A percentile compares a stretch with the other conserved stretches of the same genome.
Evolutionary conservation across 495 filamentous ascomycete species (phyloP).

Genomic region (Aspergillus affinis): DNA sequence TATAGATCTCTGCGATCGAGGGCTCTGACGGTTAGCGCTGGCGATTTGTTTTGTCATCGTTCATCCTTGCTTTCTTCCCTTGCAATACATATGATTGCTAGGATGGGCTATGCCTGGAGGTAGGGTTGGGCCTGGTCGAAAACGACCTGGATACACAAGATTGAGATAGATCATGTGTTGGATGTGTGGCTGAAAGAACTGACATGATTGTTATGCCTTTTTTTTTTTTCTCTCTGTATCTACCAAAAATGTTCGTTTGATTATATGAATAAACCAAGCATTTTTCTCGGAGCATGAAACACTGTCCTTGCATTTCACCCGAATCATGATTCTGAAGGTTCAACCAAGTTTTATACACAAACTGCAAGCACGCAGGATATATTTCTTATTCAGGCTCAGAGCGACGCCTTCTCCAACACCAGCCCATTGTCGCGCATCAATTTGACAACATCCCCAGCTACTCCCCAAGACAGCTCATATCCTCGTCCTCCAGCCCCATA

Average conservation of each 20-base stretch:
- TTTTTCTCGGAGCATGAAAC: slow-evolving; percentile 6
- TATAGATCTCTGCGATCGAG: slow-evolving; percentile 18
- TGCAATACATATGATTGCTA: slow-evolving; percentile 1
- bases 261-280: slow-evolving; percentile 21
- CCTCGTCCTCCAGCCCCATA: slow-evolving; percentile 64
- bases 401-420: slow-evolving; percentile 25
- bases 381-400: slow-evolving; percentile 18
- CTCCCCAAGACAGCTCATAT: slow-evolving; percentile 46
- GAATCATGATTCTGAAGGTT: neutral
- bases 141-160: slow-evolving; percentile 18
- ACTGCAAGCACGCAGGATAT: no score
- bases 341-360: neutral
- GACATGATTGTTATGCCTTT: slow-evolving; percentile 34
- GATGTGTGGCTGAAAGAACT: slow-evolving; percentile 22
- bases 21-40: slow-evolving; percentile 23
- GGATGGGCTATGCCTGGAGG: neutral
- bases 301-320: neutral
- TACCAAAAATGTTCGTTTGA: slow-evolving; percentile 29
- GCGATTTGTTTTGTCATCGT: slow-evolving; percentile 23
- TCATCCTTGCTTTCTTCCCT: slow-evolving; percentile 16
- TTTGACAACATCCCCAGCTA: slow-evolving; percentile 38
- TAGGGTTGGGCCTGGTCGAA: neutral
- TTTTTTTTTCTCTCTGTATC: slow-evolving; percentile 32
- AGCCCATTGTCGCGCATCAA: slow-evolving; percentile 34
- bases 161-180: slow-evolving; percentile 23